Conservation (phyloP, 495 filamentous ascomycete genomes). For the Penicillium manginii region DNA sequence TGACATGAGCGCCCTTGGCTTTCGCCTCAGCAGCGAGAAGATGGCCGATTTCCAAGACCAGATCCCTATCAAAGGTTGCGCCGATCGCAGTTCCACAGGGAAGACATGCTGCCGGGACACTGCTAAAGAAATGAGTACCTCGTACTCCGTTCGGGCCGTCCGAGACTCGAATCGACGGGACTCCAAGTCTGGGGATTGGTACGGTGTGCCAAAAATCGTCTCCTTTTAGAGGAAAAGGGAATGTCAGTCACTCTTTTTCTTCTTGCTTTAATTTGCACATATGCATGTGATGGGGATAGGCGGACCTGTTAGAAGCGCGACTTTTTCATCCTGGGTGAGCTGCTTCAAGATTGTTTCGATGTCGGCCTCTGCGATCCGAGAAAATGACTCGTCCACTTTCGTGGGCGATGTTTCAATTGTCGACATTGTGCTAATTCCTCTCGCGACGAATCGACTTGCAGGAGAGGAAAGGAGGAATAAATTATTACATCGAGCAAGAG, state of each 20-base stretch:
- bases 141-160: slow-evolving; percentile 70
- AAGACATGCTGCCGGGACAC: slow-evolving; percentile 56
- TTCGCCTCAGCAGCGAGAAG: slow-evolving; percentile 39
- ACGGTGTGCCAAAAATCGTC: slow-evolving; percentile 74
- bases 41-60: slow-evolving; percentile 57
- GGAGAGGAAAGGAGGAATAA: background rate
- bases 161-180: slow-evolving; percentile 66
- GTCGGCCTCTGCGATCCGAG: slow-evolving; percentile 24
- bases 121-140: slow-evolving; percentile 13
- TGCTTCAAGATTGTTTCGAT: slow-evolving; percentile 40
- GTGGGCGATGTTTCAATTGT: background rate
- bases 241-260: background rate
- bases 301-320: slow-evolving; percentile 23
- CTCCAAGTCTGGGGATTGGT: slow-evolving; percentile 61
- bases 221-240: slow-evolving; percentile 32
- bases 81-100: slow-evolving; percentile 66
- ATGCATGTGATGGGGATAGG: background rate
- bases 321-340: slow-evolving; percentile 58
- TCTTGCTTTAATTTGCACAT: background rate
- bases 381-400: slow-evolving; percentile 11
- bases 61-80: slow-evolving; percentile 63
- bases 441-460: background rate
- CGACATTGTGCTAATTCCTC: slow-evolving; percentile 2
- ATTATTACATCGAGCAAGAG: background rate
- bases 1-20: slow-evolving; percentile 55